Percentiles rank a stretch among this genome's conserved stretches.
phyloP scores from a whole-genome alignment of 2,329 filamentous ascomycete genomes.

The Colletotrichum orchidophilum region DNA sequence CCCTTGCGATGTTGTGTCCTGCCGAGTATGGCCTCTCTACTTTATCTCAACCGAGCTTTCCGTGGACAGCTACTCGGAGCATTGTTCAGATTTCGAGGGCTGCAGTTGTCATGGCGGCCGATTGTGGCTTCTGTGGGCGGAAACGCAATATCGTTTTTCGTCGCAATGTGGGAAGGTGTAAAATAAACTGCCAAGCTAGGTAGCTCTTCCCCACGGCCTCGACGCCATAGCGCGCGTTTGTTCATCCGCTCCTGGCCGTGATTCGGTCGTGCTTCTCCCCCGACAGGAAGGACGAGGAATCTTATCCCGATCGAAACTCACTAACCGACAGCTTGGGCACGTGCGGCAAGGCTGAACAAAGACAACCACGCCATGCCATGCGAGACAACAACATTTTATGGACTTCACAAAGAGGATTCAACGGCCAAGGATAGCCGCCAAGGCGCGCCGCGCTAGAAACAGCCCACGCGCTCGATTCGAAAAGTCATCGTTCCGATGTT shows the following conservation, averaged over 20 bases:
- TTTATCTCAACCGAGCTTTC: background rate
- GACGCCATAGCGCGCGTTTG: background rate
- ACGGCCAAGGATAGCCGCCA: background rate
- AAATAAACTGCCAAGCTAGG: background rate
- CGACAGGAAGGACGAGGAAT: background rate
- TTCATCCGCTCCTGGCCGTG: background rate
- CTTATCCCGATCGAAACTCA: background rate
- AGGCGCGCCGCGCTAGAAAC: background rate
- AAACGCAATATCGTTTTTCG: conserved; percentile 20
- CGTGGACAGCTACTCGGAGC: background rate
- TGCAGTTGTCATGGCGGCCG: conserved; percentile 13
- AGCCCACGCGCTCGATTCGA: background rate
- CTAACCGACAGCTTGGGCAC: background rate
- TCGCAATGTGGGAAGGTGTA: background rate
- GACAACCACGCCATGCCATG: background rate
- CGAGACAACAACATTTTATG: background rate
- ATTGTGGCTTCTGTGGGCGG: conserved; percentile 29
- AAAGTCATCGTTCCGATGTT: background rate
- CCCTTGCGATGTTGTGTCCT: conserved; percentile 3
- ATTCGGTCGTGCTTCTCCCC: background rate
- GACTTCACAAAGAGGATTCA: background rate
- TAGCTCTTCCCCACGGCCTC: background rate
- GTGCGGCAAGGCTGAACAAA: background rate
- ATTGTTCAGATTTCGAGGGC: background rate
- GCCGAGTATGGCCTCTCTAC: background rate